phyloP scores from a whole-genome alignment of 306 rosid species.

The Amphicarpaea edgeworthii region DNA sequence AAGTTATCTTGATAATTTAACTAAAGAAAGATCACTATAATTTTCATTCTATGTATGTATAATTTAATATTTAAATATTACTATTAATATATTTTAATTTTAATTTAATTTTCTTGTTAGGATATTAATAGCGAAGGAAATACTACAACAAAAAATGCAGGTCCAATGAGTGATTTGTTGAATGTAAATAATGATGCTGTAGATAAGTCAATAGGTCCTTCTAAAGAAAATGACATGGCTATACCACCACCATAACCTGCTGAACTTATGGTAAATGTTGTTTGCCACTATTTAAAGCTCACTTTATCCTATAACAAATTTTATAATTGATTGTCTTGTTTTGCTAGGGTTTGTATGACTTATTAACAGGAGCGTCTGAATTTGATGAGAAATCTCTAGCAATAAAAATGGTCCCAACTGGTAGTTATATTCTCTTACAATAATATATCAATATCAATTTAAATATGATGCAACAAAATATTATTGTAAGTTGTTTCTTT shows the following conservation, averaged over 20 bases:
- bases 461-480: not conserved
- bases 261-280: constrained; percentile 51
- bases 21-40: not conserved
- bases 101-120: constrained; percentile 42
- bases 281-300: not conserved
- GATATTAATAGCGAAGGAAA: not conserved
- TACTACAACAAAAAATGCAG: not conserved
- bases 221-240: constrained; percentile 21
- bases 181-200: not conserved
- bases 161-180: constrained; percentile 17
- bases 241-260: constrained; percentile 46
- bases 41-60: not conserved
- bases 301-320: not conserved
- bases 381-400: constrained; percentile 50
- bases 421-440: constrained; percentile 35
- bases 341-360: constrained; percentile 55
- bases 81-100: not conserved
- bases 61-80: not conserved
- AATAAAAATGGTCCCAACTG: constrained; percentile 43
- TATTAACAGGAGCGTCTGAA: constrained; percentile 58
- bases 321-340: constrained; percentile 1
- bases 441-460: not conserved
- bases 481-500: not conserved
- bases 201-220: constrained; percentile 25
- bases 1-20: not conserved